These are phyloP conservation scores for Knufia fluminis DNA, from an alignment of 2,329 filamentous ascomycete species.

Conservation along the genomic window DNA sequence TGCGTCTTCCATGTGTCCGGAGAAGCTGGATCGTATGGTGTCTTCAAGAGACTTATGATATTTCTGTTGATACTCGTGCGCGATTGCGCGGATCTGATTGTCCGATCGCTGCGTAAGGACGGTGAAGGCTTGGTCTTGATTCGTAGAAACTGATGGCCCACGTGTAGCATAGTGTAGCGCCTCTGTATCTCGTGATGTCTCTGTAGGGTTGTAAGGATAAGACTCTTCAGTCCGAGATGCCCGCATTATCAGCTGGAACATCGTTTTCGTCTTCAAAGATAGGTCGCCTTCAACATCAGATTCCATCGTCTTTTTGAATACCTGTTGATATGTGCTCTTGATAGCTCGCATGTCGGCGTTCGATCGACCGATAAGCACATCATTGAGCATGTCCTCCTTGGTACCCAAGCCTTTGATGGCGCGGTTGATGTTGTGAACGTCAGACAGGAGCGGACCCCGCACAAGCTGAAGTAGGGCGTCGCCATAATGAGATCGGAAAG, in stretches of 20 bases:
- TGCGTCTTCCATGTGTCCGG: constrained; percentile 83
- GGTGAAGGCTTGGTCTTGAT: constrained; percentile 67
- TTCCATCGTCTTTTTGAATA: constrained; percentile 59
- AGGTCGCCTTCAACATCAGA: constrained; percentile 67
- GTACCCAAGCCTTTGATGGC: constrained; percentile 75
- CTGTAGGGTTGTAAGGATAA: constrained; percentile 60
- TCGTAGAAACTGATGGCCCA: constrained; percentile 58
- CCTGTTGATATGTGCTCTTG: constrained; percentile 64
- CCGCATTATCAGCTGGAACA: constrained; percentile 74
- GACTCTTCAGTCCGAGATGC: constrained; percentile 70
- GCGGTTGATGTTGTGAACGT: constrained; percentile 60
- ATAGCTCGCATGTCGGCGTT: constrained; percentile 87
- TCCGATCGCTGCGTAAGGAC: constrained; percentile 69
- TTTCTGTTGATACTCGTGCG: constrained; percentile 61
- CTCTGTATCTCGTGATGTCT: constrained; percentile 66
- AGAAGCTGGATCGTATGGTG: constrained; percentile 73
- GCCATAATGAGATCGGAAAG: constrained; percentile 45
- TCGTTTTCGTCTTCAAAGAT: constrained; percentile 72
- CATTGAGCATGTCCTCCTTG: constrained; percentile 77
- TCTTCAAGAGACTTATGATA: constrained; percentile 63
- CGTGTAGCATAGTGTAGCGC: constrained; percentile 70
- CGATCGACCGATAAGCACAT: constrained; percentile 69
- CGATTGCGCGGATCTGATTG: constrained; percentile 74
- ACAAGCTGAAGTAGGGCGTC: constrained; percentile 65
- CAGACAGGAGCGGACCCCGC: constrained; percentile 68